Base-by-base conservation (phyloP, 1,284 basidiomycete genomes). In the Ceratobasidium sp. region DNA sequence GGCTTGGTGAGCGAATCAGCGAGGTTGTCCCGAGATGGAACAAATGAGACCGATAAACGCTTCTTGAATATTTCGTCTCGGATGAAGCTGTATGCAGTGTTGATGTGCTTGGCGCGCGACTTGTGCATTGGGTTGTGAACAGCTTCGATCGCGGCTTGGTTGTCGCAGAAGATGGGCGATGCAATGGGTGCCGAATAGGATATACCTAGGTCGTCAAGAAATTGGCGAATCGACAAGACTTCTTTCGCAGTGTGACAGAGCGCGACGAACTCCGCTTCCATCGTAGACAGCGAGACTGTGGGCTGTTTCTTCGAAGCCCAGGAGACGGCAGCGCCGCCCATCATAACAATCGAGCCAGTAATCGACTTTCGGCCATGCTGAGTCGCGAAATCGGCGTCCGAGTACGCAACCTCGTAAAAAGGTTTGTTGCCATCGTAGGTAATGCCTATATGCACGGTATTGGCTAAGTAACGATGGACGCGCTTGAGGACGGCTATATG, bases 101-200 rank as follows among this genome's bases (percentile, higher is more conserved):
- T 64, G 66, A 76, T 62, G n/a, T 74, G 78, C 29, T 77, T 77
- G 2, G 76, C 76, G 7, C 58, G 72, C 11, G 43, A 11, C 53
- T 76, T 76, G 41, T 74, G 63, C 1, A 62, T 48, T 0, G 74
- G 76, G 48, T 78, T 74, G 11, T 75, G 63, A 9, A 74, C 31
- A 31, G 77, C 58, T 13, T 46, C 46, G 46, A 78, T 75, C 1
- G 77, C 61, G 22, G 74, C 72, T 27, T 76, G 66, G 65, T 79
- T 79, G 65, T 79, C 77, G 64, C 77, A 31, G 77, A 63, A 51
- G n/a, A 74, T 37, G 13, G 48, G 37, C 29, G 74, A 66, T 4
- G 65, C 22, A 6, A 54, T 22, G 24, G 53, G 22, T 11, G 53
- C 22, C 53, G 24, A 54, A 14, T 54, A 54, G 19, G 19, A 24